Evolutionary conservation across 2,329 filamentous ascomycete species (phyloP), one percentile per base, ranked within the genome.

Genomic region (Fusarium subglutinans): DNA sequence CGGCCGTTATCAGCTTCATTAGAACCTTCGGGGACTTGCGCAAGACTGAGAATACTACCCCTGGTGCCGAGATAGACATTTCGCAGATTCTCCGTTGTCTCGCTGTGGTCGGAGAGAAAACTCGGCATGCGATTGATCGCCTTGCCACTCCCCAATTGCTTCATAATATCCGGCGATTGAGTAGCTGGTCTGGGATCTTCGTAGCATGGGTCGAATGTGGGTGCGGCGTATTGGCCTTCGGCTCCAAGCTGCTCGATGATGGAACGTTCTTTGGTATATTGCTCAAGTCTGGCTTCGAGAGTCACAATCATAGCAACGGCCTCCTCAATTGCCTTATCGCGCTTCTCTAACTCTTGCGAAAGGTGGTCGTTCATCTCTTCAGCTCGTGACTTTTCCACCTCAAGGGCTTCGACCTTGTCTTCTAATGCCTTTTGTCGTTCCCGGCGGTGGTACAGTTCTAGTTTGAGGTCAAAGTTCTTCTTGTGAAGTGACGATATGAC

Each of bases 401-500:
- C 88, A 24, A 93, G 82, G 9, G 80, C 80, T 43, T 90, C 87
- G n/a, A 91, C 75, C 45, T 86, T 85, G 40, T 87, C 85, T 77
- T 93, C 91, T 40, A 94, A 77, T 28, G 83, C 83, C 14, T 85
- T 86, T 77, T 92, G 90, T 60, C 88, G 87, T 81, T 94, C 89
- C 35, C 92, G 87, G 12, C 91, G 87, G 78, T 94, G 91, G 75
- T 88, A 93, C 2, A 94, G 81, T 79, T 94, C 92, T 38, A 94
- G 84, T 80, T 94, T 94, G 47, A 94, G 85, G 74, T 93, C 92
- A 75, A 94, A 94, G 77, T 94, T 94, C 81, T 93, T 90, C 79
- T 94, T 94, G 80, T 92, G 90, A 28, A 94, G 82, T 4, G 86
- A 91, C 9, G 92, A 92, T 59, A 94, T 83, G 61, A 91, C 89